phyloP scores from a whole-genome alignment of 805 yeast species.

The Cyberlindnera xishuangbannaensis region DNA sequence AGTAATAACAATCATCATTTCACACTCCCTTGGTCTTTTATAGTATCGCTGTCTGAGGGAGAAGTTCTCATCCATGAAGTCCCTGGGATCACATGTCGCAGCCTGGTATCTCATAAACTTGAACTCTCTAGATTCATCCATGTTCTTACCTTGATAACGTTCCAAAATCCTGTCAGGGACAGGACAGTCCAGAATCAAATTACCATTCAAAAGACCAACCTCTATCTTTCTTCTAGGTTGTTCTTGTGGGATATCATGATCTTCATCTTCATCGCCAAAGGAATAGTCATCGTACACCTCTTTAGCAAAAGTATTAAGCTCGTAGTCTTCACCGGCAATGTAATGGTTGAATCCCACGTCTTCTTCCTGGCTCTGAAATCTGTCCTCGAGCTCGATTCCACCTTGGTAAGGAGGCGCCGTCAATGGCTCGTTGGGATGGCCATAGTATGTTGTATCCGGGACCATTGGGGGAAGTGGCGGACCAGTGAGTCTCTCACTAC shows the following conservation, averaged over 20 bases:
- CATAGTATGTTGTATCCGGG: conserved; percentile 7
- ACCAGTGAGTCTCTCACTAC: conserved; percentile 5
- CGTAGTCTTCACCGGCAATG: conserved; percentile 24
- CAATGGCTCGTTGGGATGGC: conserved; percentile 4
- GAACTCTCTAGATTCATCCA: conserved; percentile 53
- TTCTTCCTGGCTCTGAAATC: conserved; percentile 27
- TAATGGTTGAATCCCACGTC: conserved; percentile 30
- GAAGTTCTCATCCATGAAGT: conserved; percentile 56
- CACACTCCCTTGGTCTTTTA: conserved; percentile 74
- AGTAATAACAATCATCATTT: conserved; percentile 78
- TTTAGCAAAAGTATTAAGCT: conserved; percentile 21
- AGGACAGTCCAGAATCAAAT: conserved; percentile 83
- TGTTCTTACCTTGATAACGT: conserved; percentile 40
- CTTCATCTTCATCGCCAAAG: conserved; percentile 36
- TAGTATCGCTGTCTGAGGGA: conserved; percentile 81
- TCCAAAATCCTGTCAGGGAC: conserved; percentile 63
- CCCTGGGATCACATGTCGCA: conserved; percentile 84
- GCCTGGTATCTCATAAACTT: conserved; percentile 90
- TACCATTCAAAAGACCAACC: conserved; percentile 48
- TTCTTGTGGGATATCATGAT: conserved; percentile 34
- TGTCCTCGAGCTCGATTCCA: conserved; percentile 8
- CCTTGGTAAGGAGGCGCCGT: conserved; percentile 2
- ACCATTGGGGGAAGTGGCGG: conserved; percentile 9
- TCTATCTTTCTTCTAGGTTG: conserved; percentile 36
- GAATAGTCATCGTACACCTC: conserved; percentile 13